Percentiles rank a stretch among this genome's conserved stretches.
Conservation (phyloP, 108 stramenopile species). For the Chaetoceros muelleri region DNA sequence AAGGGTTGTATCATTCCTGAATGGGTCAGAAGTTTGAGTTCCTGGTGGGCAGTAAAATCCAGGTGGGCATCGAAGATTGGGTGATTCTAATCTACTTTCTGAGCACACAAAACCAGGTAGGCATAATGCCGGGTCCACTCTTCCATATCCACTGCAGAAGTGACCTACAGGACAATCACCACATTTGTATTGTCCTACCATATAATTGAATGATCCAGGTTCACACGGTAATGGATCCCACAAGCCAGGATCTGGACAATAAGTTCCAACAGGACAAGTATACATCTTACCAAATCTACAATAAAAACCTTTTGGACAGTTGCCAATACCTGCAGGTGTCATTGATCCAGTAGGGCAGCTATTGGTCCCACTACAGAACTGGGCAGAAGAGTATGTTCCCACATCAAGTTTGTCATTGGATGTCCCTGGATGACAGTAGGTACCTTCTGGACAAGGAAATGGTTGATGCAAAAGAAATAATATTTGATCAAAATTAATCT, state of each 20-base stretch:
- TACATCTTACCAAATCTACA: constrained; percentile 38
- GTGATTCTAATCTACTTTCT: constrained; percentile 19
- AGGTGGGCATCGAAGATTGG: neutral
- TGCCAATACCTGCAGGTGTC: constrained; percentile 60
- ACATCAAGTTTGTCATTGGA: constrained; percentile 19
- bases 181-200: constrained; percentile 46
- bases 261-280: constrained; percentile 54
- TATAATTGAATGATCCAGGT: constrained; percentile 65
- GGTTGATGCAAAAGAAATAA: constrained; percentile 49
- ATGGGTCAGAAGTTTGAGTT: constrained; percentile 66
- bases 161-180: constrained; percentile 61
- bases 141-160: constrained; percentile 66
- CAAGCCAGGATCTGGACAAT: constrained; percentile 79
- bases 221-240: constrained; percentile 48
- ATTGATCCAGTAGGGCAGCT: constrained; percentile 59
- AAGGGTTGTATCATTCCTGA: constrained; percentile 33
- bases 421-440: constrained; percentile 58
- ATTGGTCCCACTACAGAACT: too few relatives aligned
- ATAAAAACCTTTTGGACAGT: constrained; percentile 74
- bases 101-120: constrained; percentile 70
- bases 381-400: constrained; percentile 53
- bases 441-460: constrained; percentile 58
- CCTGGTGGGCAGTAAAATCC: constrained; percentile 59
- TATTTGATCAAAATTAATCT: too few relatives aligned
- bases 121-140: constrained; percentile 46